These are phyloP conservation scores for Oenanthe sinensis DNA, from an alignment of 129 eudicot genomes.

Conservation along the genomic window DNA sequence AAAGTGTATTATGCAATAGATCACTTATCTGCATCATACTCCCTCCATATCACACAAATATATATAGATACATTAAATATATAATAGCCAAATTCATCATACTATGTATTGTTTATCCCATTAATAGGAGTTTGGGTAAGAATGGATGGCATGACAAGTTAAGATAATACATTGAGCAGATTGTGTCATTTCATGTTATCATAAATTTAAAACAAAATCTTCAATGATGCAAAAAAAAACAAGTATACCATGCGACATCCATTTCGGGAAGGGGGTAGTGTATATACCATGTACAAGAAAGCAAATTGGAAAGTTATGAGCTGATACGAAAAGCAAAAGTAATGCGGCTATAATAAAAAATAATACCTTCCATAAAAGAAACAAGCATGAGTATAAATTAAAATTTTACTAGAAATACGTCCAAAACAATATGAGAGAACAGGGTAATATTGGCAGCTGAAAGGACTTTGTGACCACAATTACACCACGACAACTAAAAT, in stretches of 20 bases:
- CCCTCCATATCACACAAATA: not conserved
- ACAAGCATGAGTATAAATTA: not conserved
- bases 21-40: constrained; percentile 1
- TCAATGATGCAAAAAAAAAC: not conserved
- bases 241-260: not conserved
- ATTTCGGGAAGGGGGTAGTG: not conserved
- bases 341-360: not conserved
- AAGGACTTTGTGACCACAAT: no score
- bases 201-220: not conserved
- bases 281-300: not conserved
- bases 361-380: not conserved
- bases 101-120: not conserved
- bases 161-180: not conserved
- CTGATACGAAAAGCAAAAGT: not conserved
- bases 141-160: not conserved
- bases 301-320: not conserved
- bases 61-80: not conserved
- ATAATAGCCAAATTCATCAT: not conserved
- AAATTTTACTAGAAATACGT: not conserved
- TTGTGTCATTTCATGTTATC: not conserved
- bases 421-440: not conserved
- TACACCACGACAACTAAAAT: not conserved
- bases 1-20: not conserved
- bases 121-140: not conserved
- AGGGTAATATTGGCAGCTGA: not conserved